These are phyloP conservation scores for Cocos nucifera DNA, from an alignment of 176 grass and related monocot genomes.

Conservation along the genomic window DNA sequence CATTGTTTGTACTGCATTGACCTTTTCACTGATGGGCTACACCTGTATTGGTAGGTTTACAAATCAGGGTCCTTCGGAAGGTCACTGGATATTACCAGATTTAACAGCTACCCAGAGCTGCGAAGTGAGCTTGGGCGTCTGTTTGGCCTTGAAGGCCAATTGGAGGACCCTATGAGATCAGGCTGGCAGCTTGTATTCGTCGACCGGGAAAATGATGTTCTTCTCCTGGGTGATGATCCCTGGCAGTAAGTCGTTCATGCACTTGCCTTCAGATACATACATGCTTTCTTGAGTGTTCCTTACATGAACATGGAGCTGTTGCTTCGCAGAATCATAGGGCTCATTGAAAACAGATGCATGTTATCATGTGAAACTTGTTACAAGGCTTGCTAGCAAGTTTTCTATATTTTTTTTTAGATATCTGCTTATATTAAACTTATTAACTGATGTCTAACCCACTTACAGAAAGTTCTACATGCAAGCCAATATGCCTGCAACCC, in stretches of 20 bases:
- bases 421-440: no score
- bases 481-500: no score
- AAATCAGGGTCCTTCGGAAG: conserved; percentile 92
- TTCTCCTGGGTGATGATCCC: conserved; percentile 91
- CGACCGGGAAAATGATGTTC: conserved; percentile 88
- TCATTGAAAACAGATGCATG: no score
- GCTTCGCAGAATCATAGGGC: no score
- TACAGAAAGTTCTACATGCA: no score
- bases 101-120: conserved; percentile 71
- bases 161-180: conserved; percentile 97
- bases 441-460: no score
- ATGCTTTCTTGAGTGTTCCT: no score
- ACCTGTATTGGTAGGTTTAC: conserved; percentile 43
- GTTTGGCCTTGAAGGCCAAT: conserved; percentile 90
- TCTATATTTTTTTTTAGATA: no score
- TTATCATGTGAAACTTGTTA: no score
- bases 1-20: neutral
- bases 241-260: conserved; percentile 60
- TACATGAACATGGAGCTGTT: no score
- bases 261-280: neutral
- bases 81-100: conserved; percentile 84
- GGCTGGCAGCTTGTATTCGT: conserved; percentile 99
- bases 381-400: no score
- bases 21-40: neutral
- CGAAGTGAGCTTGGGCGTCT: conserved; percentile 72